Evolutionary conservation across 2,329 filamentous ascomycete species (phyloP), one percentile per base, ranked within the genome.

Genomic region (Fusarium goolgardi): DNA sequence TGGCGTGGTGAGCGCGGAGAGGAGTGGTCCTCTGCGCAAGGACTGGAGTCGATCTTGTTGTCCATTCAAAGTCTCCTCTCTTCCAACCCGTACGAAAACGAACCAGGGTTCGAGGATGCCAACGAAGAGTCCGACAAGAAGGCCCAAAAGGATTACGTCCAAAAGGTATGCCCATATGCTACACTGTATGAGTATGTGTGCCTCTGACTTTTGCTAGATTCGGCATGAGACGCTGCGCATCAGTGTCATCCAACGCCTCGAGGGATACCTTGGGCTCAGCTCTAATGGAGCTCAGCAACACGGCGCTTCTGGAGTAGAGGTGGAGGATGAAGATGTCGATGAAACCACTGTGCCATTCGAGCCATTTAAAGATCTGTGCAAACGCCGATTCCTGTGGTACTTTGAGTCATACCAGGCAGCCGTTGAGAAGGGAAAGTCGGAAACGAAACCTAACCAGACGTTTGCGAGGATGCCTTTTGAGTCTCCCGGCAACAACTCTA

Each of bases 1-100:
- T 99, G 96, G 96, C 87, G 91, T 50, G 94, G 94, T 29, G 91
- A 97, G 75, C 86, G 88, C 18, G 93, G 94, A 56, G 96, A 98
- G 78, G 90, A 97, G 77, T 99, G 96, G 96, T 97, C 94, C 18
- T 94, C 94, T 18, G 96, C 95, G 1, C 96, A 98, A 78, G 95
- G 96, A 9, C 84, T 99, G 2, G 96, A 98, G 78, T 98, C 95
- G 1, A 93, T 98, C 49, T 80, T 99, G 47, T 88, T 98, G 54
- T 98, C 95, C 7, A 97, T 99, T 59, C 96, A 99, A 79, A 97
- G 94, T 77, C 83, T 99, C 44, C 94, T 99, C 91, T 97, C 94
- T 1, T 81, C 88, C 29, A 97, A 97, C 72, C 96, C 95, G 0
- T 98, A 97, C 79, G 93, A 96, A 76, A 97, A 98, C 73, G 96